These are phyloP conservation scores for Arachis hypogaea DNA, from an alignment of 306 rosid species.

Conservation along the genomic window DNA sequence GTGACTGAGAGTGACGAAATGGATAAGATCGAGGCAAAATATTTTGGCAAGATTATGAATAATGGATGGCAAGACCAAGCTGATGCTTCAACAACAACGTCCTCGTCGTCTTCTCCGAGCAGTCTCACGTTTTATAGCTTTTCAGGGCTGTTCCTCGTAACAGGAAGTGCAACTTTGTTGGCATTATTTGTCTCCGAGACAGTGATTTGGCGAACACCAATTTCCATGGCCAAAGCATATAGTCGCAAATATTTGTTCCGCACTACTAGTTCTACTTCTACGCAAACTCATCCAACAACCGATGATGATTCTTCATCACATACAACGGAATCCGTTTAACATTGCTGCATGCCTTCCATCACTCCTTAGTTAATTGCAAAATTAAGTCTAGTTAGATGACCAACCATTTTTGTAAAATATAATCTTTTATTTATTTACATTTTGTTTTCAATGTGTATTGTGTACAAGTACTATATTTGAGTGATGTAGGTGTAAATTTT, in stretches of 20 bases:
- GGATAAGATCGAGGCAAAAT: constrained; percentile 30
- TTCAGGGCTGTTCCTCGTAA: constrained; percentile 41
- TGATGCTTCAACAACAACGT: not conserved
- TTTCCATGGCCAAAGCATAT: constrained; percentile 32
- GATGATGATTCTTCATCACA: not conserved
- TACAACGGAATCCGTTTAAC: no score
- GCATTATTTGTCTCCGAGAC: constrained; percentile 41
- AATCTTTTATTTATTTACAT: no score
- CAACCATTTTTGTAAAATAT: no score
- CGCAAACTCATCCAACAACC: not conserved
- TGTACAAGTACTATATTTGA: no score
- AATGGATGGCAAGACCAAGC: not conserved
- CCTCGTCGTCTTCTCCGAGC: not conserved
- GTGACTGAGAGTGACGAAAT: constrained; percentile 34
- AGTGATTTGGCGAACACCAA: constrained; percentile 43
- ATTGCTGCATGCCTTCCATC: no score
- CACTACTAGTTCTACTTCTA: not conserved
- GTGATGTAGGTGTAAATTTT: no score
- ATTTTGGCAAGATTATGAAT: constrained; percentile 29
- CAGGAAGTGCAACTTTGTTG: not conserved
- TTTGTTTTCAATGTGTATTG: no score
- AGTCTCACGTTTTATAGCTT: constrained; percentile 35
- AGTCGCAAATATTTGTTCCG: constrained; percentile 29
- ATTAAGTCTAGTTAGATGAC: no score
- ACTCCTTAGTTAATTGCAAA: no score